Evolutionary conservation across 2,329 filamentous ascomycete genomes (phyloP).

Genomic region (Proliferodiscus dingleyae): DNA sequence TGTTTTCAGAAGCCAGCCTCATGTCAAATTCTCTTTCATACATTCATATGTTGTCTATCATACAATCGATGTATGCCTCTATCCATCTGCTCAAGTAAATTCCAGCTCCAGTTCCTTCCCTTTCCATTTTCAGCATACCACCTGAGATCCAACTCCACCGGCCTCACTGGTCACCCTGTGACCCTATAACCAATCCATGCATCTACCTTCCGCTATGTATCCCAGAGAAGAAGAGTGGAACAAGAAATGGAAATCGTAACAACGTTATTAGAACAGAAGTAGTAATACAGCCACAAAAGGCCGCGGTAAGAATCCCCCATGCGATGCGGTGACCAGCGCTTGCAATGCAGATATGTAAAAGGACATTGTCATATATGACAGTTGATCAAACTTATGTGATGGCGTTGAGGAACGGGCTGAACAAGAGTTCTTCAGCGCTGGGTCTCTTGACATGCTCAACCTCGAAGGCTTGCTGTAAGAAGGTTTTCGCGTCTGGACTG

Average conservation of each 20-base stretch:
- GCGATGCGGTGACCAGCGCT: slow-evolving; percentile 23
- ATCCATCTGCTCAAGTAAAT: not conserved
- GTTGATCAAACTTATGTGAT: slow-evolving; percentile 45
- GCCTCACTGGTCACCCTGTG: not conserved
- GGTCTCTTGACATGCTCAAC: slow-evolving; percentile 90
- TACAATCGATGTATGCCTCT: not conserved
- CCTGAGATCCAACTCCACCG: not conserved
- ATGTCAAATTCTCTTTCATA: too few relatives aligned
- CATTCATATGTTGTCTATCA: not conserved
- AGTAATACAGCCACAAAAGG: slow-evolving; percentile 10
- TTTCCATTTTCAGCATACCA: not conserved
- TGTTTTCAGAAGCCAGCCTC: too few relatives aligned
- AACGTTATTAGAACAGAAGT: slow-evolving; percentile 8
- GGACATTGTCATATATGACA: slow-evolving; percentile 4
- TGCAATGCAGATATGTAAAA: slow-evolving; percentile 15
- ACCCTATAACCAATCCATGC: not conserved
- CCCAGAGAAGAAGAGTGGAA: not conserved
- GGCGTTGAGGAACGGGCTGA: slow-evolving; percentile 74
- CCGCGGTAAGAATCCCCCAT: slow-evolving; percentile 6
- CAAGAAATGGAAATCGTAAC: slow-evolving; percentile 3
- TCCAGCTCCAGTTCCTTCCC: not conserved
- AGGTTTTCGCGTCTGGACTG: slow-evolving; percentile 76
- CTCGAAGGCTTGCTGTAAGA: slow-evolving; percentile 87
- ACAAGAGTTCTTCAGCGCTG: slow-evolving; percentile 83
- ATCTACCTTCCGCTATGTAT: not conserved